A percentile compares a stretch with the other conserved stretches of the same genome.
These are phyloP conservation scores for Cucumis sativus DNA, from an alignment of 306 rosid species.

Conservation along the genomic window DNA sequence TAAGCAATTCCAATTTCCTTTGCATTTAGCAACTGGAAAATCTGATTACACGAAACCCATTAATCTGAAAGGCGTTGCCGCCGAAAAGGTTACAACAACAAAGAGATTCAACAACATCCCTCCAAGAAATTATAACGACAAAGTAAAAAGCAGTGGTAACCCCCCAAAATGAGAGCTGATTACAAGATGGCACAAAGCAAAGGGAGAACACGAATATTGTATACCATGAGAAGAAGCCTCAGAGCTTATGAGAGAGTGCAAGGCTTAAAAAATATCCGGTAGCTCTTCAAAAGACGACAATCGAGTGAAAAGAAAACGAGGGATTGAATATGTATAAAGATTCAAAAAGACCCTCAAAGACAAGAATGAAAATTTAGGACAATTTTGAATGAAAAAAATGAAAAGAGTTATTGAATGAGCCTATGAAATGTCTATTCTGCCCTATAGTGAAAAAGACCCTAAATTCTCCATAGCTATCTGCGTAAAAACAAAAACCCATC, in stretches of 20 bases:
- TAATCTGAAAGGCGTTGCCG: slow-evolving; percentile 33
- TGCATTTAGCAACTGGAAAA: background rate
- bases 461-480: no score
- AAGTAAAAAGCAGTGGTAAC: slow-evolving; percentile 8
- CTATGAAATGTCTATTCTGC: no score
- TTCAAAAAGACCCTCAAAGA: background rate
- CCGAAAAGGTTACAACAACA: slow-evolving; percentile 25
- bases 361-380: background rate
- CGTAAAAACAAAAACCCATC: no score
- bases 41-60: background rate
- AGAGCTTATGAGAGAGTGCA: background rate
- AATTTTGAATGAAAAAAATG: no score
- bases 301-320: background rate
- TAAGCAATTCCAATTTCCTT: background rate
- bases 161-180: background rate
- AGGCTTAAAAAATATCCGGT: background rate
- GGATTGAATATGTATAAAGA: background rate
- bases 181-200: background rate
- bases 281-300: background rate
- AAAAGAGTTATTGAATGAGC: no score
- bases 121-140: slow-evolving; percentile 36
- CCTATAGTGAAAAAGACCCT: no score
- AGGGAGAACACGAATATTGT: background rate
- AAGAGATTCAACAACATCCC: slow-evolving; percentile 37
- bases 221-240: background rate